A percentile compares a stretch with the other conserved stretches of the same genome.
phyloP scores from a whole-genome alignment of 306 rosid species.

The Dryas alaskensis region DNA sequence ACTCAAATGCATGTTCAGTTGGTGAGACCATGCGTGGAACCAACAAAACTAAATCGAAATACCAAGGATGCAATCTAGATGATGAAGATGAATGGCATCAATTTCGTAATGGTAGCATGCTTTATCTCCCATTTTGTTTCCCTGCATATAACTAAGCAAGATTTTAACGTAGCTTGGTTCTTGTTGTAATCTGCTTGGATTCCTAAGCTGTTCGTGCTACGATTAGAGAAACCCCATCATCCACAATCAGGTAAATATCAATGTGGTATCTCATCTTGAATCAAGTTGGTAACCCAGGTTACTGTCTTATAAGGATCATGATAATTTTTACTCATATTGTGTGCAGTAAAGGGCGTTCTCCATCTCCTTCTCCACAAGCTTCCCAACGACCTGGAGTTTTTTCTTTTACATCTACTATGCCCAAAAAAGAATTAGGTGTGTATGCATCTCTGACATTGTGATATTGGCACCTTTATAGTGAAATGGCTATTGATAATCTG shows the following conservation, averaged over 20 bases:
- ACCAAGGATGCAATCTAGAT: slow-evolving; percentile 74
- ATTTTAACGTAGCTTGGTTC: slow-evolving; percentile 25
- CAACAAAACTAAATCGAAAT: slow-evolving; percentile 55
- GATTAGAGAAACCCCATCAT: slow-evolving; percentile 76
- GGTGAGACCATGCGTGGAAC: slow-evolving; percentile 81
- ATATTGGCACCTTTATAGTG: slow-evolving; percentile 8
- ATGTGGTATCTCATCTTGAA: slow-evolving; percentile 17
- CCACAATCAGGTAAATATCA: slow-evolving; percentile 52
- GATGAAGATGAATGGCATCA: slow-evolving; percentile 90
- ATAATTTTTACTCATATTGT: slow-evolving; percentile 14
- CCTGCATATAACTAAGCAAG: slow-evolving; percentile 9
- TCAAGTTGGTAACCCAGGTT: slow-evolving; percentile 15
- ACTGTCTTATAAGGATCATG: slow-evolving; percentile 3
- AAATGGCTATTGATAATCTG: slow-evolving; percentile 12
- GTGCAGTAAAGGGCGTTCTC: slow-evolving; percentile 74
- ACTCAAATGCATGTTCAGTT: slow-evolving; percentile 48
- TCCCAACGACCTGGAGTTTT: slow-evolving; percentile 56
- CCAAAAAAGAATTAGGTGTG: slow-evolving; percentile 69
- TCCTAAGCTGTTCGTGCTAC: slow-evolving; percentile 80
- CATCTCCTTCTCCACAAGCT: slow-evolving; percentile 58
- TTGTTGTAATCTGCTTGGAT: slow-evolving; percentile 28
- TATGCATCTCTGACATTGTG: slow-evolving; percentile 4
- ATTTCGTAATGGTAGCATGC: slow-evolving; percentile 64
- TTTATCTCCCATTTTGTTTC: slow-evolving; percentile 14
- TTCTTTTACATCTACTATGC: slow-evolving; percentile 73